These are phyloP conservation scores for Trichopus zeylanicus DNA, from an alignment of 116 monocot species.

Conservation along the genomic window DNA sequence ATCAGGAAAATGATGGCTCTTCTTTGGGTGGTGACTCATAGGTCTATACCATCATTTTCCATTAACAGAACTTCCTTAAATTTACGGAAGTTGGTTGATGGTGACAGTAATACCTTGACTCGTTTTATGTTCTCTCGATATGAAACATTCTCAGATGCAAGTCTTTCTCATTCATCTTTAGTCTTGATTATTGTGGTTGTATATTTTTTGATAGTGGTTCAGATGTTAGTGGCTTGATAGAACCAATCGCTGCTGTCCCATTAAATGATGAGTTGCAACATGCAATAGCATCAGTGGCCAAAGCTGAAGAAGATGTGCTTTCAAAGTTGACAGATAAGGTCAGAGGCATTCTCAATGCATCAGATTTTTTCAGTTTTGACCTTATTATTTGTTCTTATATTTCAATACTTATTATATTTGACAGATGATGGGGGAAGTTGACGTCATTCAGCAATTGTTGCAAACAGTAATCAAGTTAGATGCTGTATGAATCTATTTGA, in stretches of 20 bases:
- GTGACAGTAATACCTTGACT: too few relatives aligned
- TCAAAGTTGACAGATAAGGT: constrained; percentile 79
- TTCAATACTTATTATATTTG: constrained; percentile 10
- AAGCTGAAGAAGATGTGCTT: constrained; percentile 72
- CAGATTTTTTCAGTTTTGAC: constrained; percentile 2
- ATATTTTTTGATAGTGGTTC: constrained; percentile 36
- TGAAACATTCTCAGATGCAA: too few relatives aligned
- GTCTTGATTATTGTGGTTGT: neutral
- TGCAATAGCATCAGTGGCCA: constrained; percentile 38
- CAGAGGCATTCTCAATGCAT: neutral
- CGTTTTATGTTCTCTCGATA: too few relatives aligned
- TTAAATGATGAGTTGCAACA: constrained; percentile 80
- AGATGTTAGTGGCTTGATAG: constrained; percentile 53
- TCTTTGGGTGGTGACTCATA: too few relatives aligned
- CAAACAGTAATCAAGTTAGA: constrained; percentile 45
- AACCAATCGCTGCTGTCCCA: constrained; percentile 68
- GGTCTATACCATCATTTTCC: too few relatives aligned
- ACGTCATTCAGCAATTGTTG: constrained; percentile 43
- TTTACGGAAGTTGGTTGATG: too few relatives aligned
- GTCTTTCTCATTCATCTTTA: too few relatives aligned
- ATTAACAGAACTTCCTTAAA: too few relatives aligned
- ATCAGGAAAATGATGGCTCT: too few relatives aligned
- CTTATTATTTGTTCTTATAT: constrained; percentile 1
- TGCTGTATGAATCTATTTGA: constrained; percentile 32
- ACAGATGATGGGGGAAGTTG: constrained; percentile 62